Conservation (phyloP, 2,329 filamentous ascomycete species). For the Acrocalymma vagum region DNA sequence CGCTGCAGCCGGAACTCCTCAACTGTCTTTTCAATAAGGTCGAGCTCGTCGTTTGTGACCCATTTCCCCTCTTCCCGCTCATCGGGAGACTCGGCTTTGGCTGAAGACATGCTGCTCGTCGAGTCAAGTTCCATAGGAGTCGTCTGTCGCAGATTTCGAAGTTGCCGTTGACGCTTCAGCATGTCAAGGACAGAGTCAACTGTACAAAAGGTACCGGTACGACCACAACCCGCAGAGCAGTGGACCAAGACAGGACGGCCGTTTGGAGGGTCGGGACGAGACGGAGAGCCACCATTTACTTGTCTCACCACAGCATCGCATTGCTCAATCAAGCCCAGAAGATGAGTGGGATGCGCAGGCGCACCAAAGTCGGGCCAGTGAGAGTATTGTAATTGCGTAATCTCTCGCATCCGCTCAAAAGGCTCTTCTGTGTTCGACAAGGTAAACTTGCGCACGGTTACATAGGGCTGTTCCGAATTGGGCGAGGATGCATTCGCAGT, state of each 20-base stretch:
- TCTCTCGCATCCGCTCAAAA: conserved; percentile 86
- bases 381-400: conserved; percentile 93
- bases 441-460: conserved; percentile 86
- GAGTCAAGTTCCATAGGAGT: conserved; percentile 54
- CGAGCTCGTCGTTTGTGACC: conserved; percentile 74
- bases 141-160: conserved; percentile 38
- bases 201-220: conserved; percentile 95
- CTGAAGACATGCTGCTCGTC: conserved; percentile 5
- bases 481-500: conserved; percentile 29
- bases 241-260: conserved; percentile 85
- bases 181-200: conserved; percentile 96
- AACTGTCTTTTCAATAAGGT: conserved; percentile 86
- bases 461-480: conserved; percentile 71
- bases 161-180: conserved; percentile 81
- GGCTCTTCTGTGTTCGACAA: conserved; percentile 79
- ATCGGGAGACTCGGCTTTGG: conserved; percentile 25
- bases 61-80: conserved; percentile 64
- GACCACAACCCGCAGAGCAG: conserved; percentile 93
- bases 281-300: conserved; percentile 57
- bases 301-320: conserved; percentile 75
- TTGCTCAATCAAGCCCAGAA: conserved; percentile 89
- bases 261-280: conserved; percentile 62
- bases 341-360: conserved; percentile 85
- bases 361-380: conserved; percentile 98
- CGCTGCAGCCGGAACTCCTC: conserved; percentile 89